Base-by-base conservation (phyloP, 1,284 basidiomycete species). In the Sporisorium reilianum region DNA sequence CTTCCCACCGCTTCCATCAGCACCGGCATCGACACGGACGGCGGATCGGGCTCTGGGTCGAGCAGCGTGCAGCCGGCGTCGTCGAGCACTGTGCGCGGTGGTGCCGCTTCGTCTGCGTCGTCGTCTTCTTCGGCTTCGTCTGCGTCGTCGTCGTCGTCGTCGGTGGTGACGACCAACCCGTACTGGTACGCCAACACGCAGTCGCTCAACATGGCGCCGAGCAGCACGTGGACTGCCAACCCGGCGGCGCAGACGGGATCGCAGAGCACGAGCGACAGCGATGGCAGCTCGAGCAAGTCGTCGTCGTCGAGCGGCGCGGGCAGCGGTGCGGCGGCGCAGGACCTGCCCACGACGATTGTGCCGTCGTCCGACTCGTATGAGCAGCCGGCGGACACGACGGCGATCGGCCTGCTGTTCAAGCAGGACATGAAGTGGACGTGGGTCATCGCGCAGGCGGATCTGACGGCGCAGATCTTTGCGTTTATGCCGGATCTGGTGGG, bases 401-500 rank as follows among this genome's bases (percentile, higher is more conserved):
- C 70, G 41, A 66, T 83, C 28, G 70, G 67, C 22, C 68, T 84
- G 23, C 48, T 83, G 36, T 81, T 82, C 73, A 77, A 81, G 52
- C 40, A 59, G 14, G 57, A 72, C 36, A 65, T 84, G 64, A 56
- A 69, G 20, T 84, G 82, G 82, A 57, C 54, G n/a, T 80, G 76
- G 73, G 60, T 84, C 28, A 75, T 75, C 18, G 57, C 52, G 26
- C 80, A 81, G 58, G 70, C 81, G 18, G 80, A 74, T 26, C 70
- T 82, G 10, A 80, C 80, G 16, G 80, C 81, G 7, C 82, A 84
- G 61, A 73, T 84, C 59, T 82, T 84, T 65, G 80, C 75, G 12
- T 83, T 80, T 38, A 79, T 84, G 78, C 82, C 82, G 7, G 55
- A 44, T n/a, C 58, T 84, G 10, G 61, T 84, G 8, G 66, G 75